Evolutionary conservation across 1,284 basidiomycete species (phyloP).

Genomic region (Cryptococcus sp.): DNA sequence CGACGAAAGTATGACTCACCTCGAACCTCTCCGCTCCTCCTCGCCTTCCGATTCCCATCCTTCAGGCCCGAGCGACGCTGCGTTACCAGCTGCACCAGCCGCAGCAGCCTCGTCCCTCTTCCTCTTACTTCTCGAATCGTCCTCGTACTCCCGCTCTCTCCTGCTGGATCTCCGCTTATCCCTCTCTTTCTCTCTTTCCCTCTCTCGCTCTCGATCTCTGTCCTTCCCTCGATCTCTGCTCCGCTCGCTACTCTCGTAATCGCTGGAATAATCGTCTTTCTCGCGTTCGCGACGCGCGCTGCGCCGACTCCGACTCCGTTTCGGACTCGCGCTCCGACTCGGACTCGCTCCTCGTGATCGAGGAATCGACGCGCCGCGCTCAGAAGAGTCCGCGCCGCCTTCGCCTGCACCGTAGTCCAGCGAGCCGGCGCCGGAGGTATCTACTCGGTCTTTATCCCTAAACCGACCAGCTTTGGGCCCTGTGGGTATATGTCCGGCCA

Average conservation of each 20-base stretch:
- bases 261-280: neutral
- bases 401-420: conserved; percentile 44
- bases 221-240: conserved; percentile 3
- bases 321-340: conserved; percentile 13
- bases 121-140: conserved; percentile 3
- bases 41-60: conserved; percentile 38
- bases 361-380: conserved; percentile 11
- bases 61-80: conserved; percentile 26
- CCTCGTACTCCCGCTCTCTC: conserved; percentile 10
- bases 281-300: conserved; percentile 10
- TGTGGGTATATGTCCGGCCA: conserved; percentile 27
- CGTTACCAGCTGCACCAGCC: conserved; percentile 12
- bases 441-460: conserved; percentile 48
- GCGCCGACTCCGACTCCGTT: conserved; percentile 7
- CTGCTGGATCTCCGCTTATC: conserved; percentile 13
- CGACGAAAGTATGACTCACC: conserved; percentile 12
- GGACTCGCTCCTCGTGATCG: conserved; percentile 6
- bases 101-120: conserved; percentile 4
- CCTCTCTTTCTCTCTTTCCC: conserved; percentile 10
- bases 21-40: conserved; percentile 27
- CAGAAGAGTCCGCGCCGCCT: conserved; percentile 6
- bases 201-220: conserved; percentile 9
- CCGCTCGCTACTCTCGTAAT: conserved; percentile 12
- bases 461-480: conserved; percentile 48
- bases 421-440: conserved; percentile 23